Evolutionary conservation across 2,329 filamentous ascomycete genomes (phyloP), one percentile per base, ranked within the genome.

Genomic region (Zymoseptoria crescenta): DNA sequence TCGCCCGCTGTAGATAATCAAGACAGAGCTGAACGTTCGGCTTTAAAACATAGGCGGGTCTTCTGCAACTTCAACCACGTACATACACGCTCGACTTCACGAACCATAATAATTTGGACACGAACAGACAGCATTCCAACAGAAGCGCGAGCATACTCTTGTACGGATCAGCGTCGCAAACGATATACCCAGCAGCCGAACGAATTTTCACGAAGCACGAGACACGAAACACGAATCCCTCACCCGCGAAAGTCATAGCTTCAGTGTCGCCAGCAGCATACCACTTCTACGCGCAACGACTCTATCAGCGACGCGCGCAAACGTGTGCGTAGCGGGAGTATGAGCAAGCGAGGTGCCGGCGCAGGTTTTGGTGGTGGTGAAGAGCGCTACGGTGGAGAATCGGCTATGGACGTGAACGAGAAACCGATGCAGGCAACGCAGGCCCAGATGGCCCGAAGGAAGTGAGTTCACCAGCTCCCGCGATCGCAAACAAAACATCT

Each of bases 391-490:
- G 67, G 67, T 49, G 62, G 61, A 52, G 59, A 59, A 35, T 49
- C 56, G 51, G 52, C 58, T 21, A 35, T 27, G 52, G 30, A 55
- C 29, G 59, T 20, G 21, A 58, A 56, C 10, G 67, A 70, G 53
- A 65, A 65, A 62, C 69, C 69, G 20, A 57, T 58, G 52, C 58
- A 63, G 56, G 71, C 71, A 52, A 73, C 71, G 27, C 70, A 70
- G 28, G 71, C 71, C 52, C 71, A 73, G 64, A 58, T 73, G 65
- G 71, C 71, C 52, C 60, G 61, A 54, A 64, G 71, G 58, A 73
- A 71, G 71, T 73, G 59, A 70, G 71, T 71, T 4, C 28, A 57
- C 13, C 27, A 10, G n/a, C 50, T 58, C 57, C 28, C 35, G 55
- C 35, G 35, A 41, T 16, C 16, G 35, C 10, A 13, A 41, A 16